Evolutionary conservation across 2,329 filamentous ascomycete genomes (phyloP), one percentile per base, ranked within the genome.

Genomic region (Drechslerella stenobrocha): DNA sequence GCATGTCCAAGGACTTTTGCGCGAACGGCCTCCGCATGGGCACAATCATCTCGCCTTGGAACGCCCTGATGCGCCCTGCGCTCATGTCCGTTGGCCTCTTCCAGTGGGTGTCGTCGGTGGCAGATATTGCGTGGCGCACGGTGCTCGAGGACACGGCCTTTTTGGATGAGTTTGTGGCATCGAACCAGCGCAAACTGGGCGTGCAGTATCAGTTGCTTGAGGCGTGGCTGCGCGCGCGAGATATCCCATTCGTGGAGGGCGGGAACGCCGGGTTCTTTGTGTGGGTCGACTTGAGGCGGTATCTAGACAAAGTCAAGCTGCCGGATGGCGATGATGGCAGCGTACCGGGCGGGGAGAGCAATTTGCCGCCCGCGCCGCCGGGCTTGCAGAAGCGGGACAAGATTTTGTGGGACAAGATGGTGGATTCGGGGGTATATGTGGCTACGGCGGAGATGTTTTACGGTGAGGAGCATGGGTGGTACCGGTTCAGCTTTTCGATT

Each of bases 221-320:
- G 0, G 37, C 50, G 0, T 78, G 74, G 2, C 74, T 83, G 13
- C 70, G 73, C 6, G 73, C 75, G 1, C 74, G 79, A 5, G 76
- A 77, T 1, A 77, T 84, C 2, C 73, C 76, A 11, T 82, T 81
- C 69, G 76, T 78, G 0, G 73, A 76, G 0, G 80, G 80, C 0
- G 77, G 75, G 2, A 84, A 83, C 66, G 82, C 82, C 0, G 82
- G 80, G 0, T 83, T 84, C 71, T 85, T 84, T 71, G 69, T 84
- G 1, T 84, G 79, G 77, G 73, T 82, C 1, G 77, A 84, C 71
- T 71, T 85, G 1, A 75, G 75, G 0, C 30, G 37, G 40, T 65
- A 56, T 46, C 40, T 69, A 34, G 47, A 45, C 6, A 59, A 52
- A 26, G 52, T 57, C 11, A 63, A 60, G 22, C 18, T 69, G 20